These are phyloP conservation scores for Fusarium sublunatum DNA, from an alignment of 2,329 filamentous ascomycete species.

Conservation along the genomic window DNA sequence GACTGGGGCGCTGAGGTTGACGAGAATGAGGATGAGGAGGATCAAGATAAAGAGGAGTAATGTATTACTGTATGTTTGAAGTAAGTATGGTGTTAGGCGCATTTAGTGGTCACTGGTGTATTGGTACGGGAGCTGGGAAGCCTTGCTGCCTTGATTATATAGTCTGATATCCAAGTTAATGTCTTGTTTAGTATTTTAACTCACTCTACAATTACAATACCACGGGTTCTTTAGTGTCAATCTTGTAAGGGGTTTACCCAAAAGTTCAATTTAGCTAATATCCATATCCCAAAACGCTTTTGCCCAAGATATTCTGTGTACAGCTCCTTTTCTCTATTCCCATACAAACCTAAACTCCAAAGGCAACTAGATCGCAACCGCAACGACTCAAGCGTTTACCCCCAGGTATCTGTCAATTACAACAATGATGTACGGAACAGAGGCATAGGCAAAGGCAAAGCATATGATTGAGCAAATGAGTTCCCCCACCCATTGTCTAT, in stretches of 20 bases:
- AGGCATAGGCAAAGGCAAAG: background rate
- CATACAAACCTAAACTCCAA: background rate
- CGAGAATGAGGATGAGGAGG: conserved; percentile 56
- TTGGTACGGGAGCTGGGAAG: conserved; percentile 18
- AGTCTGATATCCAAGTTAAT: conserved; percentile 35
- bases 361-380: too few species aligned
- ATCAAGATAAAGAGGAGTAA: conserved; percentile 48
- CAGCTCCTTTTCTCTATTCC: background rate
- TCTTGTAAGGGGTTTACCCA: background rate
- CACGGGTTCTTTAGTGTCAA: too few species aligned
- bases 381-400: too few species aligned
- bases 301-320: too few species aligned
- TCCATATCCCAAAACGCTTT: too few species aligned
- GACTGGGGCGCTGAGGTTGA: conserved; percentile 72
- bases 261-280: background rate
- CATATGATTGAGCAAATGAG: background rate
- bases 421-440: too few species aligned
- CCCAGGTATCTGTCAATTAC: too few species aligned
- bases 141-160: conserved; percentile 14
- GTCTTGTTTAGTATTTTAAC: conserved; percentile 24
- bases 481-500: background rate
- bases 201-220: background rate
- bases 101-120: conserved; percentile 11
- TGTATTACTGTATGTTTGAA: conserved; percentile 29
- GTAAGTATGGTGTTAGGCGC: conserved; percentile 37